Percentiles rank a stretch among this genome's conserved stretches.
Evolutionary conservation across 768 basidiomycete species (phyloP).

Genomic region (Pisolithus tinctorius): DNA sequence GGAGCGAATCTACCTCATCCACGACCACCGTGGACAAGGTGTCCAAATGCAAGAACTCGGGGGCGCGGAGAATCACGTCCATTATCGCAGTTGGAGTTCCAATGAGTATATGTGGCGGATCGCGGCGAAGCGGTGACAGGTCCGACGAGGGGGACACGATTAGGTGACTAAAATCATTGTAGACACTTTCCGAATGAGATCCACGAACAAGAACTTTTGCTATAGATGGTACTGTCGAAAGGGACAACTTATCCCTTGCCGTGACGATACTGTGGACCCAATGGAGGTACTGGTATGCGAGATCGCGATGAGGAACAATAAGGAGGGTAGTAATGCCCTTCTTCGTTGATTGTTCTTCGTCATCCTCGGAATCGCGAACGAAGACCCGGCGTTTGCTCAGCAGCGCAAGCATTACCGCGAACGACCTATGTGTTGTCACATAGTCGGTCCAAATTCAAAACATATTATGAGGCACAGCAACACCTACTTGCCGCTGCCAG

Average conservation of each 20-base stretch:
- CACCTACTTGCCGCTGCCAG: conserved; percentile 77
- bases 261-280: conserved; percentile 55
- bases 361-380: conserved; percentile 11
- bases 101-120: conserved; percentile 61
- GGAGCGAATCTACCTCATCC: conserved; percentile 71
- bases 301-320: conserved; percentile 67
- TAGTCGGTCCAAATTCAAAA: conserved; percentile 1
- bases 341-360: conserved; percentile 13
- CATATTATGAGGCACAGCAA: background rate
- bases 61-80: conserved; percentile 44
- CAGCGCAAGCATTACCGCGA: conserved; percentile 61
- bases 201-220: conserved; percentile 61
- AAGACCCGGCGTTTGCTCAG: conserved; percentile 46
- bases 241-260: conserved; percentile 20
- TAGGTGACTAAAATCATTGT: conserved; percentile 14
- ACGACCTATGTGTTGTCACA: conserved; percentile 43
- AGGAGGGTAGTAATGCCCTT: conserved; percentile 47
- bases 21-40: conserved; percentile 55
- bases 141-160: conserved; percentile 24
- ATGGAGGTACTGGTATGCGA: conserved; percentile 58
- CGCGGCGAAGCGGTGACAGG: conserved; percentile 30
- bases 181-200: conserved; percentile 28
- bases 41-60: conserved; percentile 37
- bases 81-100: conserved; percentile 64
- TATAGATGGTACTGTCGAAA: conserved; percentile 35